Conservation (phyloP, 2,329 filamentous ascomycete genomes). For the Phialophora expanda region DNA sequence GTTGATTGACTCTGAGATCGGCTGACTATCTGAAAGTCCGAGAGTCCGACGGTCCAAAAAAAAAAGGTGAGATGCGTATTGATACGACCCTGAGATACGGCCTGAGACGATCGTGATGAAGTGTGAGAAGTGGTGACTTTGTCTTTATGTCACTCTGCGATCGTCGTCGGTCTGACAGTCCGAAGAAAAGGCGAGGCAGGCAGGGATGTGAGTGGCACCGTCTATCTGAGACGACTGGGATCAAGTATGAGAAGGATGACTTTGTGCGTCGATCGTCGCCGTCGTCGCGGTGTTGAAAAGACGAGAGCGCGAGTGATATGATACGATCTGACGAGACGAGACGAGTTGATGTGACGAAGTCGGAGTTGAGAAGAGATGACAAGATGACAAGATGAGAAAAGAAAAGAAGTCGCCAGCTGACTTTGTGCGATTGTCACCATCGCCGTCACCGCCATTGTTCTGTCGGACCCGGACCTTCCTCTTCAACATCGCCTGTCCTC, state of each 20-base stretch:
- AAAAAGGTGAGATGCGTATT: neutral
- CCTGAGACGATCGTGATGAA: neutral
- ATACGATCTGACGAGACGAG: neutral
- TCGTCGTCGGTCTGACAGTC: neutral
- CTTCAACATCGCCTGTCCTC: neutral
- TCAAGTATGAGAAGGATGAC: too few relatives aligned
- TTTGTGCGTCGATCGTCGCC: neutral
- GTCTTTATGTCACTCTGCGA: neutral
- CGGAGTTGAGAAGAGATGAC: neutral
- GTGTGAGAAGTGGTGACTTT: neutral
- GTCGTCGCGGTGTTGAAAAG: neutral
- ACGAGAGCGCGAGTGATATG: neutral
- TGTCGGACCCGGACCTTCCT: constrained; percentile 2
- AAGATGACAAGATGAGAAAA: neutral
- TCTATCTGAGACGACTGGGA: too few relatives aligned
- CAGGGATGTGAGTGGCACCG: too few relatives aligned
- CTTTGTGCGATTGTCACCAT: neutral
- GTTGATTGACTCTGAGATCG: neutral
- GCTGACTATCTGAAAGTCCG: neutral
- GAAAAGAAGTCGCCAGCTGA: neutral
- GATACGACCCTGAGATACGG: neutral
- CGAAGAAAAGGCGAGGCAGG: neutral
- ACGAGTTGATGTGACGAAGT: neutral
- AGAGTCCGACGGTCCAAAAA: neutral
- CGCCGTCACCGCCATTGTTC: constrained; percentile 2